Conservation (phyloP, 2,329 filamentous ascomycete genomes). For the Sporothrix mexicana region DNA sequence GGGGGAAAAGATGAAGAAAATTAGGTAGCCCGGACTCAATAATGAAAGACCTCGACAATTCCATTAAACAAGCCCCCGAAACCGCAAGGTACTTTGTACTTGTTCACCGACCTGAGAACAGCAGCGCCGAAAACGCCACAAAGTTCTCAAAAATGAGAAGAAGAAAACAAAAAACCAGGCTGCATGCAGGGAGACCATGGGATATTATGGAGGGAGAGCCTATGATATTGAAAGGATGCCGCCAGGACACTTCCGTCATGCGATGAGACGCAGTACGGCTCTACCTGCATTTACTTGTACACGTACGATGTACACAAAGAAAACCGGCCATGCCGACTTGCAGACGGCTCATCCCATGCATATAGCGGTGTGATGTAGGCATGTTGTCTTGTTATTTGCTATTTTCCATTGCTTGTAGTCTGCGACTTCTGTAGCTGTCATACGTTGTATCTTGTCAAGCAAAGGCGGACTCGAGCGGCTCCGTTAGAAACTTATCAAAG, state of each 20-base stretch:
- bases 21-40: no score
- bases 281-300: no score
- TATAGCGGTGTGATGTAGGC: constrained; percentile 6
- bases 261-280: no score
- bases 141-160: neutral
- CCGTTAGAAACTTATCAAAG: neutral
- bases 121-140: neutral
- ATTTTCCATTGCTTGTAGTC: no score
- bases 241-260: no score
- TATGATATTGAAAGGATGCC: no score
- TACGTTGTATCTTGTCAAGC: neutral
- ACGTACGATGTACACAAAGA: neutral
- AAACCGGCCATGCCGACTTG: neutral
- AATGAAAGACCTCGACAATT: neutral
- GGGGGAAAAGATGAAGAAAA: no score
- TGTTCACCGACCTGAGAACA: neutral
- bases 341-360: neutral
- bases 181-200: no score
- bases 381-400: no score
- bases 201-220: no score
- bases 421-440: no score
- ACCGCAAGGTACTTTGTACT: neutral
- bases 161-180: neutral
- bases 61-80: neutral
- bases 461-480: neutral